Base-by-base conservation (phyloP, 75 land plant genomes). In the Chamaecyparis obtusa region DNA sequence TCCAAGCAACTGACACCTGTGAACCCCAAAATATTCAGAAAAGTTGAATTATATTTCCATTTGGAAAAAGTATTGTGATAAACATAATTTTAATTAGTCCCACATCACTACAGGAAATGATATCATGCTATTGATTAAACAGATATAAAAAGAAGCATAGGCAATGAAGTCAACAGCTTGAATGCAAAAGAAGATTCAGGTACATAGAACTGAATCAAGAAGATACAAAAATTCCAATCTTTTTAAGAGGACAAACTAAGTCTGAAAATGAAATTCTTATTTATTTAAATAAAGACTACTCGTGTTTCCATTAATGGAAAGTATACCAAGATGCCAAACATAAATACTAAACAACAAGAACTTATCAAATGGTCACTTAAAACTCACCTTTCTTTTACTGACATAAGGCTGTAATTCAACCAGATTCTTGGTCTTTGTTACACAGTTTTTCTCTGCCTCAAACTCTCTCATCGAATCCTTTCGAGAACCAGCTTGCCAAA, bases 401-500 rank as follows among this genome's bases (percentile, higher is more conserved):
- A 96, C 78, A 60, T 98, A 96, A 76, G 99, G 99, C 78, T 95
- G 93, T 8, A 95, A 51, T 83, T 90, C 89, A 24, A 88, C n/a
- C n/a, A 86, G 9, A 10, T 43, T 81, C 44, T 93, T 91, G 46
- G 91, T 24, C 5, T 57, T 88, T 49, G 36, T 77, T 35, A 82
- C 89, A 83, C 43, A 46, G 44, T 79, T 86, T 54, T 88, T 91
- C 85, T 95, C 97, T n/a, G 86, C 82, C 91, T 95, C 94, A 91
- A 97, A 98, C 89, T 98, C 97, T 86, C 92, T 98, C 84, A 92
- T 93, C 41, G 96, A 97, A 43, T 95, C 99, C 83, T 92, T 94
- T 6, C 99, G 92, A 33, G 94, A 91, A 30, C 99, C 99, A 43
- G 94, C 87, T 85, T 98, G 99, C 99, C 99, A 98, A 56, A 98